Evolutionary conservation across 805 yeast species (phyloP).

Genomic region (Millerozyma acaciae): DNA sequence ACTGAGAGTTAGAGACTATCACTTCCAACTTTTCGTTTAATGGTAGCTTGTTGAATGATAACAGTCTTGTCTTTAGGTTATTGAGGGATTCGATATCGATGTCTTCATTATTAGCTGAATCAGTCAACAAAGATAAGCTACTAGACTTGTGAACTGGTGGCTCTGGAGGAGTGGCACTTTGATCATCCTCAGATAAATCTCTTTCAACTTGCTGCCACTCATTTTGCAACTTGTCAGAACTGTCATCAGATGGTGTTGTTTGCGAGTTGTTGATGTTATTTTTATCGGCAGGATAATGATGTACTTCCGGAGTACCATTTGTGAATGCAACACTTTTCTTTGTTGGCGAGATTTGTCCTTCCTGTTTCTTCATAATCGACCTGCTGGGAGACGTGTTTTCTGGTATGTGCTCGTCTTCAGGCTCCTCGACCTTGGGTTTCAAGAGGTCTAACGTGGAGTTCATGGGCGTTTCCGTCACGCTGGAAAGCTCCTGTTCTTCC

Average conservation of each 20-base stretch:
- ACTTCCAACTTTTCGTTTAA: constrained; percentile 45
- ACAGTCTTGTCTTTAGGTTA: constrained; percentile 19
- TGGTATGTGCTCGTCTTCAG: constrained; percentile 4
- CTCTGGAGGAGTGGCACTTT: constrained; percentile 21
- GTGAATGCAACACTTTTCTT: constrained; percentile 37
- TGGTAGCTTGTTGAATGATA: constrained; percentile 26
- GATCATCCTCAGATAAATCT: constrained; percentile 14
- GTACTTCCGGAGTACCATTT: constrained; percentile 26
- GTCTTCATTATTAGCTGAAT: constrained; percentile 11
- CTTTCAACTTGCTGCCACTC: constrained; percentile 19
- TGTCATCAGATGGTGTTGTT: not conserved
- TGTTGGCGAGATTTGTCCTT: constrained; percentile 26
- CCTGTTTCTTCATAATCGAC: constrained; percentile 32
- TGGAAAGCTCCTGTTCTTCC: constrained; percentile 23
- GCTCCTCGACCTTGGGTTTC: constrained; percentile 5
- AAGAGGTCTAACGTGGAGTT: constrained; percentile 16
- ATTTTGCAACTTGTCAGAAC: constrained; percentile 8
- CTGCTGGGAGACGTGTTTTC: constrained; percentile 30
- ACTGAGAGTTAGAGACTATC: constrained; percentile 25
- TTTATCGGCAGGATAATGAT: constrained; percentile 19
- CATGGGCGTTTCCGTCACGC: constrained; percentile 17
- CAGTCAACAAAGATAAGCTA: constrained; percentile 8
- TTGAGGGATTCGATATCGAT: constrained; percentile 13
- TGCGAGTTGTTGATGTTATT: not conserved
- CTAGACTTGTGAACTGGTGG: constrained; percentile 25